phyloP scores from a whole-genome alignment of 805 yeast genomes.

The Wickerhamiella allomyrinae region DNA sequence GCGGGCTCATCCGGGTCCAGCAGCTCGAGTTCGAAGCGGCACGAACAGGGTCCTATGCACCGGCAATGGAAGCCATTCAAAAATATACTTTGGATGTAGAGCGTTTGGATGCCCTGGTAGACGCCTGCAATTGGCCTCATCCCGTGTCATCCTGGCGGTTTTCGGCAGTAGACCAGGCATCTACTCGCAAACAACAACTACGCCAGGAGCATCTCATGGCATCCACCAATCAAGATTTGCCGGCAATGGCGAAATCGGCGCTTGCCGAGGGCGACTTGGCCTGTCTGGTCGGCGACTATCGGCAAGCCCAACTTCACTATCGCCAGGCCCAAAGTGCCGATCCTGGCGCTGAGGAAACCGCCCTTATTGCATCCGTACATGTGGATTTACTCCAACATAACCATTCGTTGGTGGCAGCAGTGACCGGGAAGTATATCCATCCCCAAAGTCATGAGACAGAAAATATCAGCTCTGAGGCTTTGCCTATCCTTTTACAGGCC shows the following conservation, averaged over 20 bases:
- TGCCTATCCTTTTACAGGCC: conserved; percentile 3
- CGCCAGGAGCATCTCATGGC: too few species aligned
- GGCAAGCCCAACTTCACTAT: background rate
- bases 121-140: background rate
- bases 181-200: too few species aligned
- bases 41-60: background rate
- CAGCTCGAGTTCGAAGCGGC: background rate
- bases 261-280: background rate
- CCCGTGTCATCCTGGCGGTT: too few species aligned
- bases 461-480: background rate
- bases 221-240: too few species aligned
- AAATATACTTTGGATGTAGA: background rate
- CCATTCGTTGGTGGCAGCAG: conserved; percentile 7
- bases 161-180: too few species aligned
- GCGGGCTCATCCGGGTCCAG: background rate
- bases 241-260: background rate
- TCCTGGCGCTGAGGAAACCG: background rate
- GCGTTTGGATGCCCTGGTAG: background rate
- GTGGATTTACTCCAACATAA: conserved; percentile 6
- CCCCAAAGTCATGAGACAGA: too few species aligned
- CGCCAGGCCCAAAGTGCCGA: background rate
- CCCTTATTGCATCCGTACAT: background rate
- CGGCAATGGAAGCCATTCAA: background rate
- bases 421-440: background rate
- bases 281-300: background rate